A percentile compares a stretch with the other conserved stretches of the same genome.
Evolutionary conservation across 164 flowering plant genomes (phyloP).

Genomic region (Annona cherimola): DNA sequence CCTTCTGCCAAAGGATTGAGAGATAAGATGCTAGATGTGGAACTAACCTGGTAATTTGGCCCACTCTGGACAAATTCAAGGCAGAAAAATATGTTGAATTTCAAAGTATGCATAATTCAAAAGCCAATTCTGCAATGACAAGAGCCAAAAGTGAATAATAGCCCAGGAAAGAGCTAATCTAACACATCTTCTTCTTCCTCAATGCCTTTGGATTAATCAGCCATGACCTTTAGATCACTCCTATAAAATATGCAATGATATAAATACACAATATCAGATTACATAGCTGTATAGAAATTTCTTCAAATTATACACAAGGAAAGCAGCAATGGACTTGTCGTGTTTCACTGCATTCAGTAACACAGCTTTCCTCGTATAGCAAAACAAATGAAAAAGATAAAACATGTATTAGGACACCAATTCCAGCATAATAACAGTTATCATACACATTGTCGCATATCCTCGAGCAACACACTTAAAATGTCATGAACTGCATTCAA

Average conservation of each 20-base stretch:
- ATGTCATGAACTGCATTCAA: constrained; percentile 38
- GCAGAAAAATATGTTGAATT: background rate
- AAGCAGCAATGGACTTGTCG: background rate
- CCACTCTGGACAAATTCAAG: background rate
- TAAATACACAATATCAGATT: background rate
- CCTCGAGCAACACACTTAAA: background rate
- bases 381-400: background rate
- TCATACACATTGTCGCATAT: background rate
- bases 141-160: background rate
- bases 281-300: background rate
- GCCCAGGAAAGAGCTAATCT: background rate
- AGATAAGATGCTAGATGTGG: background rate
- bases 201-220: background rate
- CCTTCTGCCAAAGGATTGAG: background rate
- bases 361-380: background rate
- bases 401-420: background rate
- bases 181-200: too few relatives aligned
- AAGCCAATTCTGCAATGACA: background rate
- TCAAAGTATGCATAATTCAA: background rate
- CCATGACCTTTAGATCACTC: background rate
- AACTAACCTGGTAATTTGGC: background rate
- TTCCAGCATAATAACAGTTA: background rate
- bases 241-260: background rate
- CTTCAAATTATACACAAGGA: background rate
- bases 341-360: background rate